phyloP scores from a whole-genome alignment of 2,329 filamentous ascomycete species.

The Apiospora saccharicola region DNA sequence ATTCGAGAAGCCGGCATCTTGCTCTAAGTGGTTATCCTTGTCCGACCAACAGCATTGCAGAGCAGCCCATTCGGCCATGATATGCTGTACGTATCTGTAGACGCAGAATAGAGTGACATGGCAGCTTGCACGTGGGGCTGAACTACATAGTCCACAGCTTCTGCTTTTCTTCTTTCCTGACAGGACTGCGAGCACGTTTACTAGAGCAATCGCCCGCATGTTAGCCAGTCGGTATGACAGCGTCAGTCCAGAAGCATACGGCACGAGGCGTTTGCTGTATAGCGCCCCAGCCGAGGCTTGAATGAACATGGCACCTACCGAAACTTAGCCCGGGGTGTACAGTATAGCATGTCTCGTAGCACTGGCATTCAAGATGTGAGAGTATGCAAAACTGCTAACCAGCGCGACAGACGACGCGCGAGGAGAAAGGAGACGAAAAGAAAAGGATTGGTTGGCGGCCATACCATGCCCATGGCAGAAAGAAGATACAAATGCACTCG shows the following conservation, averaged over 20 bases:
- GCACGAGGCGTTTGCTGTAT: neutral
- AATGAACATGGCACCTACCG: neutral
- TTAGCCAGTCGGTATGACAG: neutral
- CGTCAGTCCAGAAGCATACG: neutral
- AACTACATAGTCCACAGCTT: neutral
- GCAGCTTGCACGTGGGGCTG: neutral
- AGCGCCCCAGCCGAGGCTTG: neutral
- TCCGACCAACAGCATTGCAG: neutral
- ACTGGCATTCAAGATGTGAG: neutral
- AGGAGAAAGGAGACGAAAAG: neutral
- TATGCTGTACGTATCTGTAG: constrained; percentile 6
- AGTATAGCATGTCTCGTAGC: neutral
- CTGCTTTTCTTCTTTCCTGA: neutral
- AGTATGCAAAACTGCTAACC: neutral
- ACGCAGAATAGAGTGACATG: neutral
- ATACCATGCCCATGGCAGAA: neutral
- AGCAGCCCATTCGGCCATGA: neutral
- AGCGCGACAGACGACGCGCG: neutral
- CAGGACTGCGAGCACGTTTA: neutral
- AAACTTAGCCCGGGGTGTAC: neutral
- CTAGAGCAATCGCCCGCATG: neutral
- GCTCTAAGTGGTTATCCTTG: neutral
- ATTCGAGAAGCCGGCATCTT: constrained; percentile 10
- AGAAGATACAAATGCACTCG: neutral
- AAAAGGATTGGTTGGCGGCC: neutral